Conservation (phyloP, 371 early-diverging fungal genomes). For the Actinomortierella wolfii region DNA sequence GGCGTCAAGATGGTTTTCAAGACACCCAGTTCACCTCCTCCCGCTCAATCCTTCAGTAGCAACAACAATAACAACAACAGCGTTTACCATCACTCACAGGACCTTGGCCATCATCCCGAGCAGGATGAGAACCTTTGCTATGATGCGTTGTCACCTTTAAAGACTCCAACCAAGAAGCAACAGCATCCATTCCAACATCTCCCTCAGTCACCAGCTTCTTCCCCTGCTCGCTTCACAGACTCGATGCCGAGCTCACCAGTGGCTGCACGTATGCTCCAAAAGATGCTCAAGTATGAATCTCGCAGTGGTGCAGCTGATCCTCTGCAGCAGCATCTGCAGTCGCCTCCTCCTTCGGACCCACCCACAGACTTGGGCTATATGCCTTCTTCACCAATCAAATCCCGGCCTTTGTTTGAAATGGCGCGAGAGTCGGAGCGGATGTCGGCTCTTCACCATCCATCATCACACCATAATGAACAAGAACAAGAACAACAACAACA, state of each 20-base stretch:
- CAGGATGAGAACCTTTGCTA: background rate
- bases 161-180: no score
- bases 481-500: no score
- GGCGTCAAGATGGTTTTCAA: constrained; percentile 45
- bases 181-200: no score
- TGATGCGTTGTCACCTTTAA: background rate
- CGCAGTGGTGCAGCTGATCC: background rate
- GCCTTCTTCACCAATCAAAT: constrained; percentile 16
- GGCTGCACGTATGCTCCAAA: constrained; percentile 37
- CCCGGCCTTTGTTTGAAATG: constrained; percentile 18
- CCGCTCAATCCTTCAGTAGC: background rate
- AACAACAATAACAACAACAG: constrained; percentile 1
- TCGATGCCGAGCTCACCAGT: constrained; percentile 4
- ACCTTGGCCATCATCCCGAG: background rate
- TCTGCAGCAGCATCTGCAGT: constrained; percentile 15
- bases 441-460: no score
- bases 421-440: no score
- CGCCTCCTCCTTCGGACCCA: constrained; percentile 36
- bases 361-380: constrained; percentile 17
- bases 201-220: no score
- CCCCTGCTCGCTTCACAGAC: no score
- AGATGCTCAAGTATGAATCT: constrained; percentile 26
- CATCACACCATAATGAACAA: no score
- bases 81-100: background rate
- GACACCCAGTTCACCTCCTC: constrained; percentile 10